These are phyloP conservation scores for Russula emetica DNA, from an alignment of 768 basidiomycete genomes.

Conservation along the genomic window DNA sequence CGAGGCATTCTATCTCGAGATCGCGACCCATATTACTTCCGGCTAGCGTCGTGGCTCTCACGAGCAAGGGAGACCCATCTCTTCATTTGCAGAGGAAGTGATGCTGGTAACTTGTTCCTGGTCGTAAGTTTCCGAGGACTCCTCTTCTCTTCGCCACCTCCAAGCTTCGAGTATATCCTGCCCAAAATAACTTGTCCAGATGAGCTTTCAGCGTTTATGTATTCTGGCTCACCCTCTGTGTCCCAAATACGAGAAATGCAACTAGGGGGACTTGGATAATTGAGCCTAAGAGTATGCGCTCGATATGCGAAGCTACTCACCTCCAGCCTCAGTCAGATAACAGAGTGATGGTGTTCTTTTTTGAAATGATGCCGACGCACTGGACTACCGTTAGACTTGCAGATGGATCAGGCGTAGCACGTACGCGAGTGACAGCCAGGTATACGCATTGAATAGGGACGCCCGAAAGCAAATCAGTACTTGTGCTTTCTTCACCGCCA, in stretches of 20 bases:
- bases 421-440: conserved; percentile 17
- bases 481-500: conserved; percentile 39
- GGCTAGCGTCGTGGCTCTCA: not conserved
- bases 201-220: not conserved
- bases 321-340: conserved; percentile 48
- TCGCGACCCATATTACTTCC: not conserved
- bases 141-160: conserved; percentile 15
- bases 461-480: conserved; percentile 40
- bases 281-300: conserved; percentile 12
- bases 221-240: conserved; percentile 41
- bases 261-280: conserved; percentile 47
- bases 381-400: conserved; percentile 1
- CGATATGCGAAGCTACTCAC: conserved; percentile 35
- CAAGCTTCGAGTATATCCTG: conserved; percentile 40
- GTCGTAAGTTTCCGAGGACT: not conserved
- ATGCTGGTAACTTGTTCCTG: not conserved
- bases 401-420: not conserved
- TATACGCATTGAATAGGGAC: conserved; percentile 21
- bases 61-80: not conserved
- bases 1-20: not conserved
- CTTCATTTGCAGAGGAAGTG: not conserved
- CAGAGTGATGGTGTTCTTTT: conserved; percentile 32
- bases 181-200: not conserved
- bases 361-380: not conserved
- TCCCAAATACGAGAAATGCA: conserved; percentile 47